Percentiles rank a stretch among this genome's conserved stretches.
Conservation (phyloP, 441 rosid species). For the Croton laevigatus region DNA sequence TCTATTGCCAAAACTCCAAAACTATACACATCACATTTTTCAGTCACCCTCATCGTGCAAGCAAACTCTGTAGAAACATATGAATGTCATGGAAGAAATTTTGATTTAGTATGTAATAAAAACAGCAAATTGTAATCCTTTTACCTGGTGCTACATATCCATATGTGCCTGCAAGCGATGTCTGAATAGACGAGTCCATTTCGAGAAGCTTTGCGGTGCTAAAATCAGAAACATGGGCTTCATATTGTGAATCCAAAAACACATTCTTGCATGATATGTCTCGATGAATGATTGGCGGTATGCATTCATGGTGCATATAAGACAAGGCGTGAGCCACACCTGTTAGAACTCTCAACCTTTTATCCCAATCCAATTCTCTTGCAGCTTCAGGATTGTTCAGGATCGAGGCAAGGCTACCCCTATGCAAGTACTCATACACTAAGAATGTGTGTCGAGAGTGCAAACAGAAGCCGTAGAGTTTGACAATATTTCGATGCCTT, state of each 20-base stretch:
- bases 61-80: slow-evolving; percentile 30
- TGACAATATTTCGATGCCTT: slow-evolving; percentile 39
- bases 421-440: slow-evolving; percentile 31
- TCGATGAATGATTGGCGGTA: slow-evolving; percentile 33
- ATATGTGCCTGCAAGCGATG: slow-evolving; percentile 32
- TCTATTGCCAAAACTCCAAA: slow-evolving; percentile 37
- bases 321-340: slow-evolving; percentile 34
- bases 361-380: slow-evolving; percentile 29
- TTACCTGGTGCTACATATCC: slow-evolving; percentile 42
- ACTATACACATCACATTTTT: slow-evolving; percentile 41
- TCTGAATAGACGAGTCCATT: slow-evolving; percentile 32
- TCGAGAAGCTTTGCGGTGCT: slow-evolving; percentile 33
- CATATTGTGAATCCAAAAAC: slow-evolving; percentile 27
- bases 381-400: slow-evolving; percentile 20
- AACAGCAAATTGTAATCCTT: not conserved
- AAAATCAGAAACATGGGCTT: slow-evolving; percentile 35
- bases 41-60: slow-evolving; percentile 31
- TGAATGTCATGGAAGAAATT: not conserved
- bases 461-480: slow-evolving; percentile 35
- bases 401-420: slow-evolving; percentile 24
- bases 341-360: slow-evolving; percentile 26
- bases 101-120: not conserved
- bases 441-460: slow-evolving; percentile 24
- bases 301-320: slow-evolving; percentile 38
- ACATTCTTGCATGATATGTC: slow-evolving; percentile 38